These are phyloP conservation scores for Alternaria incomplexa DNA, from an alignment of 2,329 filamentous ascomycete species.

Conservation along the genomic window DNA sequence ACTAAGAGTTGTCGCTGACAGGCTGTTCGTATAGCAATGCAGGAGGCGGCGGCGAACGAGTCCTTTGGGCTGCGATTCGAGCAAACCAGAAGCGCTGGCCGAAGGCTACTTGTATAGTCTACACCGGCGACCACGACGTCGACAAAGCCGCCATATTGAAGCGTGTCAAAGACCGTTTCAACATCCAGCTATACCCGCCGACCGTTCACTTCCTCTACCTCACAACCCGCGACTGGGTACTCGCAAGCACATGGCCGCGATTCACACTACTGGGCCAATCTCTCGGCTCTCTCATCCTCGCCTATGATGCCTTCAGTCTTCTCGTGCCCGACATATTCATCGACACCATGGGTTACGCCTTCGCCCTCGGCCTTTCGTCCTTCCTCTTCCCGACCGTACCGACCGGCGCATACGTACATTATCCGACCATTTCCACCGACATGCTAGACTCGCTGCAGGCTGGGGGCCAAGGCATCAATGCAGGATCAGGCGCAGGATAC, in stretches of 20 bases:
- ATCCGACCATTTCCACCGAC: constrained; percentile 96
- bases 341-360: constrained; percentile 98
- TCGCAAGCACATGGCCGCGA: constrained; percentile 84
- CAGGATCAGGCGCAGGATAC: constrained; percentile 76
- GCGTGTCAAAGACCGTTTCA: constrained; percentile 83
- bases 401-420: constrained; percentile 94
- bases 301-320: constrained; percentile 91
- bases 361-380: constrained; percentile 81
- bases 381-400: constrained; percentile 80
- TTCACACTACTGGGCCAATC: constrained; percentile 96
- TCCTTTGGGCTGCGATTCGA: constrained; percentile 93
- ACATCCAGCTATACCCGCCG: constrained; percentile 84
- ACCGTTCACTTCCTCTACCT: constrained; percentile 90
- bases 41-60: constrained; percentile 91
- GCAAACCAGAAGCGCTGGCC: constrained; percentile 91
- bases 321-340: constrained; percentile 92
- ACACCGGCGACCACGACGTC: constrained; percentile 92
- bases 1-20: constrained; percentile 18
- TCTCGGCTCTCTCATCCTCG: constrained; percentile 83
- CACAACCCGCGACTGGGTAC: constrained; percentile 83
- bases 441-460: constrained; percentile 80
- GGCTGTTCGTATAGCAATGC: constrained; percentile 73
- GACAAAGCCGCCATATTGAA: constrained; percentile 79
- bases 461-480: constrained; percentile 74
- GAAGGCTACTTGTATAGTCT: constrained; percentile 86